Conservation (phyloP, 768 basidiomycete genomes). For the Mycena galopus region DNA sequence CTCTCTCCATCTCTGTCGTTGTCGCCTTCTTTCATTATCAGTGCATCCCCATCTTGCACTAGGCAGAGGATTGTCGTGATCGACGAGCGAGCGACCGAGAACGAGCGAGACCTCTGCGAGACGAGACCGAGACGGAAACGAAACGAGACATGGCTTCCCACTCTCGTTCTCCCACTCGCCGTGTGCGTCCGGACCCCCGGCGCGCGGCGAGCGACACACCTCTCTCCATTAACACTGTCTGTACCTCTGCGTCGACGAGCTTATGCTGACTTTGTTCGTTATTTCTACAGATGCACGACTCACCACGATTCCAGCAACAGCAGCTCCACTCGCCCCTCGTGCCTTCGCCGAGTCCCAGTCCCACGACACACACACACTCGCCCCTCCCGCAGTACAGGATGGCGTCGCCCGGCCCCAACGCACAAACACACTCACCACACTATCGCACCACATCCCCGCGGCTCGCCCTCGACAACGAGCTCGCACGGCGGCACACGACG, state of each 20-base stretch:
- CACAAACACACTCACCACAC: background rate
- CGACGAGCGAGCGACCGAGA: no score
- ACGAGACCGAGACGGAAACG: background rate
- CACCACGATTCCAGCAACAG: no score
- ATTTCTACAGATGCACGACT: background rate
- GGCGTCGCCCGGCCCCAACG: background rate
- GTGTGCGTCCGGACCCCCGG: background rate
- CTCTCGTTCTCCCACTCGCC: background rate
- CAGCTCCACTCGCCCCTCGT: background rate
- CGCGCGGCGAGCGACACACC: background rate
- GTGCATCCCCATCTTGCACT: no score
- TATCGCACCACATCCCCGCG: background rate
- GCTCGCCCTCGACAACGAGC: background rate
- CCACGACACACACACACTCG: background rate
- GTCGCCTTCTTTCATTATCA: no score
- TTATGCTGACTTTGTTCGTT: background rate
- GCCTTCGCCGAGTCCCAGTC: background rate
- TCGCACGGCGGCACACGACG: slow-evolving; percentile 19
- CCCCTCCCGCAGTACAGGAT: background rate
- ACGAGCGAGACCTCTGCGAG: no score
- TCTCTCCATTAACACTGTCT: background rate
- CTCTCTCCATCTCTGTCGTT: no score
- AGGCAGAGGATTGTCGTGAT: no score
- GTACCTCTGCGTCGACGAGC: background rate
- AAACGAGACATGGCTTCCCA: background rate